Evolutionary conservation across 148 eudicot species (phyloP), one percentile per base, ranked within the genome.

Genomic region (Fagopyrum homotropicum): DNA sequence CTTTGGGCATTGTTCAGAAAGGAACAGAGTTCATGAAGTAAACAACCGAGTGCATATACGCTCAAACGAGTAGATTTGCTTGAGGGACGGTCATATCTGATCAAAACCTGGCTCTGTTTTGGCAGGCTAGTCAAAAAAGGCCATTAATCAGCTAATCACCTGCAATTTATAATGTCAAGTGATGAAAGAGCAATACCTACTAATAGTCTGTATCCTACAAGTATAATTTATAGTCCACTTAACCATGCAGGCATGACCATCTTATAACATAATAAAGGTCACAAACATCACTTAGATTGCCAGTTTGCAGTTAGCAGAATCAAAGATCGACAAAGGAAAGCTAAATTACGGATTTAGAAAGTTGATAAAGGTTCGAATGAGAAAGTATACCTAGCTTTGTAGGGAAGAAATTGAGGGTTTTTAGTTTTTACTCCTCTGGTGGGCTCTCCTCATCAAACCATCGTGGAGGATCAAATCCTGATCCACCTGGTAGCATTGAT

Each of bases 401-500:
- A 66, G 47, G 45, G 71, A 15, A 40, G 19, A 12, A 26, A 19
- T 19, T 4, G 9, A 15, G 46, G 19, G 47, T 66, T 66, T 22
- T 22, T 22, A 22, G 26, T 22, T 22, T 22, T 50, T 80, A 64
- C 48, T 83, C 78, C 69, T 75, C 78, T 1, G 71, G 73, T n/a
- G 78, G 66, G 9, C 77, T 75, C 72, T 77, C 79, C 75, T 83
- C 85, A 3, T 61, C 82, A 72, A 80, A 83, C 85, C 85, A 83
- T 29, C 80, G 70, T 0, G 85, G 85, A 75, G 85, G 85, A 75
- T 83, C 85, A 77, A 83, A 83, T 63, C 85, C 85, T 14, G 85
- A 80, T 17, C 85, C 85, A 72, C 85, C 85, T 83, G 78, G 72
- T 60, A 45, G 43, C 43, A 75, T 59, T 59, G 6, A 47, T 26